phyloP scores from a whole-genome alignment of 768 basidiomycete genomes.

The Trametes punicea region DNA sequence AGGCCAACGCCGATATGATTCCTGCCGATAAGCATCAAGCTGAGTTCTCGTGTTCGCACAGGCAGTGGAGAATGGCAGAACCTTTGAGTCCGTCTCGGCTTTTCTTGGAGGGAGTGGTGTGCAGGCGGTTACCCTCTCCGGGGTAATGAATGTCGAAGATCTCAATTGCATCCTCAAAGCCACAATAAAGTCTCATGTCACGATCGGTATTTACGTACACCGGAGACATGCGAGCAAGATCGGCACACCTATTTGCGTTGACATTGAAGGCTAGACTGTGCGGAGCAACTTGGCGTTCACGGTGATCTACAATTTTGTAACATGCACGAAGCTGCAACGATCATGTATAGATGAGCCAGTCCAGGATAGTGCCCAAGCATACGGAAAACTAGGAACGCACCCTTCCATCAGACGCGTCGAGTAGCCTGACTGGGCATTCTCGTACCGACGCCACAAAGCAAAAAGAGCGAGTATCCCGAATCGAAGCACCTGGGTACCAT shows the following conservation, averaged over 20 bases:
- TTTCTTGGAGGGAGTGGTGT: slow-evolving; percentile 70
- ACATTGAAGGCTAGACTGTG: slow-evolving; percentile 79
- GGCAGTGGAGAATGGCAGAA: slow-evolving; percentile 25
- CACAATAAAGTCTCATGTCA: slow-evolving; percentile 71
- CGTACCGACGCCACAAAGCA: slow-evolving; percentile 84
- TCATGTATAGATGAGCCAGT: background rate
- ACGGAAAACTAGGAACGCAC: slow-evolving; percentile 40
- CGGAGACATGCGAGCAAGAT: background rate
- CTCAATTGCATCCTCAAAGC: slow-evolving; percentile 83
- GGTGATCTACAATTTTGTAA: slow-evolving; percentile 88
- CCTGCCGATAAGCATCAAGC: slow-evolving; percentile 43
- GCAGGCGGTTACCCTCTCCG: slow-evolving; percentile 68
- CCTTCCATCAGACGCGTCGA: slow-evolving; percentile 75
- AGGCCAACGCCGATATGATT: slow-evolving; percentile 81
- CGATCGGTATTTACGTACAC: slow-evolving; percentile 4
- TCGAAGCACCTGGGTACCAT: slow-evolving; percentile 83
- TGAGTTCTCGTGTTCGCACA: background rate
- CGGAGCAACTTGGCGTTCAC: slow-evolving; percentile 88
- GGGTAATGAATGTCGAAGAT: slow-evolving; percentile 75
- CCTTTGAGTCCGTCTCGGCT: slow-evolving; percentile 88
- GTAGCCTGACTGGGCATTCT: slow-evolving; percentile 80
- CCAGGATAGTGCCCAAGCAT: background rate
- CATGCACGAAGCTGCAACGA: slow-evolving; percentile 78
- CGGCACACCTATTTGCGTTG: slow-evolving; percentile 56
- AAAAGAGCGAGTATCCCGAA: slow-evolving; percentile 55